phyloP scores from a whole-genome alignment of 2,329 filamentous ascomycete genomes.

The Talaromyces sp. region DNA sequence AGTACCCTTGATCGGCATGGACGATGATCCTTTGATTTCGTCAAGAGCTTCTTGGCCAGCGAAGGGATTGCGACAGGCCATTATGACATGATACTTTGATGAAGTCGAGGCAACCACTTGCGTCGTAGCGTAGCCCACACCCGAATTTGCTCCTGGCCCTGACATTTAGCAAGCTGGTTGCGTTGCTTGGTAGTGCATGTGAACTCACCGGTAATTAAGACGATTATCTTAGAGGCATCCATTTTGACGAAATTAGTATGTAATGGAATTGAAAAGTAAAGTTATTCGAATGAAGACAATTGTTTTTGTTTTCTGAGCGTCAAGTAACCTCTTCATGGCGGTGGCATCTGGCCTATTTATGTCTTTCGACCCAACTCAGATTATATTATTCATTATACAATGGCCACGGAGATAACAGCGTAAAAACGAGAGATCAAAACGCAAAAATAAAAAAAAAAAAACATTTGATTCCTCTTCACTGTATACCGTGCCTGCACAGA shows the following conservation, averaged over 20 bases:
- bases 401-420: neutral
- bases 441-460: neutral
- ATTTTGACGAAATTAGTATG: neutral
- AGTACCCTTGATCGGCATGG: neutral
- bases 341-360: neutral
- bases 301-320: neutral
- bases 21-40: neutral
- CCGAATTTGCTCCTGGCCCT: slow-evolving; percentile 20
- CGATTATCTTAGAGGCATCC: neutral
- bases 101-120: slow-evolving; percentile 16
- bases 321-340: neutral
- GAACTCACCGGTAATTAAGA: neutral
- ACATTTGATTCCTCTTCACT: neutral
- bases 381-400: neutral
- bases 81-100: slow-evolving; percentile 9
- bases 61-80: neutral
- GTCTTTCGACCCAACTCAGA: neutral
- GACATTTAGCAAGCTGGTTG: neutral
- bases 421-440: neutral
- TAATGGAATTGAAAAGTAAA: neutral
- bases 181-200: neutral
- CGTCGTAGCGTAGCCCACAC: slow-evolving; percentile 21
- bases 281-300: neutral
- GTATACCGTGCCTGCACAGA: neutral
- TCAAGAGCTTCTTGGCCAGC: neutral